Conservation (phyloP, 371 early-diverging fungal genomes). For the Mucor indicus region DNA sequence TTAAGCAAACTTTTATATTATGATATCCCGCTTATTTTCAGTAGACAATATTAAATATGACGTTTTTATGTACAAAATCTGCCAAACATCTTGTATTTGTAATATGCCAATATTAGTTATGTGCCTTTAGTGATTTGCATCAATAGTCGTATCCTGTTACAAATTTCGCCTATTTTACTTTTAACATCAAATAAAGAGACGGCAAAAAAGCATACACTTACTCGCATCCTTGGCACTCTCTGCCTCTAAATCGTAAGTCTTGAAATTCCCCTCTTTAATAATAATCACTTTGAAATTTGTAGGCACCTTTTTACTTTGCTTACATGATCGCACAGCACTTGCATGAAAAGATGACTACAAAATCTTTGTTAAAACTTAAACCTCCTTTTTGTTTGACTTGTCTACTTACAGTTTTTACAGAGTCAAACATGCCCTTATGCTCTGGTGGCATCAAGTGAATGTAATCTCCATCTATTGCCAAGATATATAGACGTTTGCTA, state of each 20-base stretch:
- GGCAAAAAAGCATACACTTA: conserved; percentile 37
- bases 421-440: conserved; percentile 77
- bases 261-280: conserved; percentile 61
- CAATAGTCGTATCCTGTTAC: conserved; percentile 37
- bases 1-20: too few species aligned
- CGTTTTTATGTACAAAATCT: neutral
- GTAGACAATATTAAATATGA: neutral
- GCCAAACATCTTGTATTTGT: too few species aligned
- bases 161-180: conserved; percentile 53
- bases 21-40: too few species aligned
- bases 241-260: conserved; percentile 83
- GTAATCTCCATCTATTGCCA: conserved; percentile 93
- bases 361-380: neutral
- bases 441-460: conserved; percentile 88
- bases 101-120: conserved; percentile 4
- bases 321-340: conserved; percentile 72
- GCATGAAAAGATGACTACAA: conserved; percentile 76
- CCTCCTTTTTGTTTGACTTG: neutral
- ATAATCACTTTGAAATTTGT: conserved; percentile 75
- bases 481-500: conserved; percentile 77
- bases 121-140: conserved; percentile 42
- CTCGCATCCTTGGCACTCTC: conserved; percentile 65
- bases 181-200: too few species aligned
- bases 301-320: conserved; percentile 72
- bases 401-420: conserved; percentile 70